Evolutionary conservation across 2,329 filamentous ascomycete species (phyloP), one percentile per base, ranked within the genome.

Genomic region (Penicillium sp.): DNA sequence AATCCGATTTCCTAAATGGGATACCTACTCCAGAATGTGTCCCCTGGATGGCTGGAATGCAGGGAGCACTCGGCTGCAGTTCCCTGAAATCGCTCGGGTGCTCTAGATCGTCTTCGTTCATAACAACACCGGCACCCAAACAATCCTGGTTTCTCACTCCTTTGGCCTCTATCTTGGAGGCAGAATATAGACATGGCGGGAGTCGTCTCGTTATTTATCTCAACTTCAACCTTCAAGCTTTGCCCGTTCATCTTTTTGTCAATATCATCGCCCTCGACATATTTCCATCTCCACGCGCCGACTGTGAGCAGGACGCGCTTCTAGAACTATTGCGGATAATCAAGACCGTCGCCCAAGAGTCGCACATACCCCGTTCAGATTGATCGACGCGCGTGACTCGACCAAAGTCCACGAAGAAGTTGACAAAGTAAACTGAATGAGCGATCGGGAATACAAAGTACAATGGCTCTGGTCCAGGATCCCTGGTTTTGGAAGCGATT

Each of bases 401-500:
- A 31, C 5, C 26, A n/a, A 26, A 31, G 2, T 35, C 11, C 21
- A 23, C 21, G 15, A 19, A 19, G 7, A 44, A n/a, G 38, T 44
- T n/a, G 45, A 47, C 45, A 15, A n/a, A 26, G n/a, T 13, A 13
- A 31, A 3, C 13, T 15, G n/a, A 13, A 29, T 53, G 7, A 41
- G 19, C 23, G 17, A 45, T 17, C 30, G 29, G 52, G 17, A 19
- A 44, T 17, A 17, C 17, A 63, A 6, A 35, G 30, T 15, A 57
- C 46, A 13, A 84, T 84, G 83, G 79, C 80, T n/a, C 77, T 78
- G 50, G 79, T 84, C 61, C 82, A 81, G 64, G 86, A 88, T 69
- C 85, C 85, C 26, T 80, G 78, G 53, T 88, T 88, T 76, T 88
- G 85, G 86, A 81, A 82, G 60, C 83, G 85, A 68, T 88, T 88